Percentiles rank a stretch among this genome's conserved stretches.
Conservation (phyloP, 2,329 filamentous ascomycete species). For the Sporothrix schenckii region DNA sequence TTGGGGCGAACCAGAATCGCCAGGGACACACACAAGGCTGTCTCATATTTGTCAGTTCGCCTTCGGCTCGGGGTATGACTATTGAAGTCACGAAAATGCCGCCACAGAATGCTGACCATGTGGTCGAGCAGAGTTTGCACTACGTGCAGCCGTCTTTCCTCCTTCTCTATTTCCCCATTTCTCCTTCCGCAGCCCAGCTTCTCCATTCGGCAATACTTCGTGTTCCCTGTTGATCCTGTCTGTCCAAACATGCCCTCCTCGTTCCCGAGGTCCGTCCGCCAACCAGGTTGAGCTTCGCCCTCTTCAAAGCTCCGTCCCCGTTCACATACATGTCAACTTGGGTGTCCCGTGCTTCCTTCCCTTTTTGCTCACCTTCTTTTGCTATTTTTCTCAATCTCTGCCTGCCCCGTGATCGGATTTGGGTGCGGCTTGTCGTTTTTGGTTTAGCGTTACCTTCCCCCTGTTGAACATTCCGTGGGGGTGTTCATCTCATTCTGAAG, state of each 20-base stretch:
- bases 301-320: background rate
- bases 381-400: conserved; percentile 5
- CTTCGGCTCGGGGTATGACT: no score
- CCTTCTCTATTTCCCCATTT: background rate
- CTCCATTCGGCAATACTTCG: conserved; percentile 6
- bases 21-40: no score
- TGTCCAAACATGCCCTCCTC: background rate
- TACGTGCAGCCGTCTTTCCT: no score
- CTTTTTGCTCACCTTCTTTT: conserved; percentile 20
- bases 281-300: conserved; percentile 7
- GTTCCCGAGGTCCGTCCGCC: background rate
- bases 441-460: conserved; percentile 14
- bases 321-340: background rate
- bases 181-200: background rate
- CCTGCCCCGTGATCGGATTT: conserved; percentile 21
- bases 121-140: no score
- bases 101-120: no score
- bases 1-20: no score
- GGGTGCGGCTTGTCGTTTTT: conserved; percentile 25
- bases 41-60: no score
- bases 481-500: background rate
- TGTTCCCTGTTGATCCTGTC: background rate
- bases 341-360: conserved; percentile 14
- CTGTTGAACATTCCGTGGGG: conserved; percentile 12
- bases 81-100: no score